Evolutionary conservation across 2,329 filamentous ascomycete species (phyloP), one percentile per base, ranked within the genome.

Genomic region (Trichothecium roseum): DNA sequence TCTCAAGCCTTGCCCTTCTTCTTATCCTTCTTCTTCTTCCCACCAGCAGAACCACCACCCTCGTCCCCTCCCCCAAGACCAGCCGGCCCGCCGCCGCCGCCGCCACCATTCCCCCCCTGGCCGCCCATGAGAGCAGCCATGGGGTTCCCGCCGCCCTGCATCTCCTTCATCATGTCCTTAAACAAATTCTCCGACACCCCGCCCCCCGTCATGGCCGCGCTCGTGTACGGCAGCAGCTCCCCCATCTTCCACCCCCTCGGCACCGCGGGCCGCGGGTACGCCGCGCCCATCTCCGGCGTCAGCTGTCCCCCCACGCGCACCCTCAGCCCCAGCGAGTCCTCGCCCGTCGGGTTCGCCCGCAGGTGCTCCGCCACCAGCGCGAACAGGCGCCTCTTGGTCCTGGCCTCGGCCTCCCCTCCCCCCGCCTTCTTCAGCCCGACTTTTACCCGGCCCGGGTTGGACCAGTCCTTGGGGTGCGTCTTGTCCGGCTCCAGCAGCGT

Each of bases 91-190:
- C 31, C 8, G 15, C 48, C 51, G 3, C 46, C 51, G 4, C 45
- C 48, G 5, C 45, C 50, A 1, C 43, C 46, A 10, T 48, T 53
- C 3, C 51, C 57, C 2, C 40, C 54, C 32, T 51, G 54, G 20
- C 49, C 57, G 7, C 55, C 60, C 60, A 63, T 63, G 37, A 63
- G 42, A 27, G 60, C 63, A 7, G 56, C 50, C 63, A 66, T 65
- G 7, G 58, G 60, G 28, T 68, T 65, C 1, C 61, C 67, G 2
- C 59, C 62, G 3, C 58, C 57, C 50, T 69, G 66, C 85, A 96
- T 94, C 64, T 93, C 86, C 51, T 78, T 81, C 88, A 96, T 94
- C 70, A 95, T 94, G 47, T 95, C 88, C 66, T 91, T 86, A 52
- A 96, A 78, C 42, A 95, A 76, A 53, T 96, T 94, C 58, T 98